Evolutionary conservation across 225 moss, liverwort and hornwort genomes (phyloP), one percentile per base, ranked within the genome.

Genomic region (Polytrichum formosum): DNA sequence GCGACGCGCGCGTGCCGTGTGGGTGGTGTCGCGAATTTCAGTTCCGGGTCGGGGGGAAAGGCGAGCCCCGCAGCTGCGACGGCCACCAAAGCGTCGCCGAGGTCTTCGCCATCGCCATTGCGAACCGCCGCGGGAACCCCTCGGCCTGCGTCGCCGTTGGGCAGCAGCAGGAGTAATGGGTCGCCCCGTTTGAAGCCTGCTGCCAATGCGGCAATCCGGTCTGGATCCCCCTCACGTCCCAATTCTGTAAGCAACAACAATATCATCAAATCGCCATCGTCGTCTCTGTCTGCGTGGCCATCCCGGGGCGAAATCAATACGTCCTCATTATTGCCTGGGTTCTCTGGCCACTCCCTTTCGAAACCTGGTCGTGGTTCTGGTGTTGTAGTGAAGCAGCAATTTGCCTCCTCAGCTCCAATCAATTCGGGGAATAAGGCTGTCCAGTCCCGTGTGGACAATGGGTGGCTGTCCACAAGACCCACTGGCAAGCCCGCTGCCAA

Each of bases 161-260:
- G 46, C 46, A 16, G 16, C 46, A 46, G 46, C 46, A 46, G 46
- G 13, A 46, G 46, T 46, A 46, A 13, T 16, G 46, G 46, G 46
- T 13, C 46, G 46, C 46, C 46, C 46, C 46, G 2, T 46, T 46
- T 46, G 46, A 46, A 46, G 56, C 55, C 62, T 70, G 19, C 70
- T 30, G 67, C 16, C 33, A 76, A 31, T 67, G 72, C 30, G 55
- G 59, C 73, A 71, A 84, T 68, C 56, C 74, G 80, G 23, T 63
- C 80, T 68, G 68, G 77, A 67, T 74, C 71, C 31, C 74, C 76
- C 9, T 13, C 46, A 13, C 46, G 13, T 13, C 46, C 13, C 46
- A 46, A 46, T 46, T 46, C 13, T 46, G 37, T 10, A 7, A 37
- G 9, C 19, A 37, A 23, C 3, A 22, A 59, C n/a, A 5, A 5